Conservation (phyloP, 345 rosid species). For the Eucalyptus victrix region DNA sequence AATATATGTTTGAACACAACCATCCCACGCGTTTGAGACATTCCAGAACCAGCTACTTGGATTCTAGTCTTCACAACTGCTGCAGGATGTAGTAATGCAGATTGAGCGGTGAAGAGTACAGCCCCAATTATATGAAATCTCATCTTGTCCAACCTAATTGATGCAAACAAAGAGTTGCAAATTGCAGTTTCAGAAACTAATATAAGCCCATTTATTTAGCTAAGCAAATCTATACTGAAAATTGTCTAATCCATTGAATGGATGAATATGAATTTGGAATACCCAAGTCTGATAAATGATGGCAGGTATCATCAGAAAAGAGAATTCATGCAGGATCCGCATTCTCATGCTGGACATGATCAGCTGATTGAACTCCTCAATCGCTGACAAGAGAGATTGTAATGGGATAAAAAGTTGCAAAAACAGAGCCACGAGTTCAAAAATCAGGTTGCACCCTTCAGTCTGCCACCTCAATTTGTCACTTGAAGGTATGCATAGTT, state of each 20-base stretch:
- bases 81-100: conserved; percentile 42
- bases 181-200: background rate
- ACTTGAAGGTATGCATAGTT: background rate
- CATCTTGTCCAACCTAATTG: conserved; percentile 40
- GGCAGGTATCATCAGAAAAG: background rate
- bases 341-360: background rate
- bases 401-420: background rate
- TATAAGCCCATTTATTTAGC: background rate
- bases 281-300: background rate
- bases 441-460: background rate
- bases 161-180: background rate
- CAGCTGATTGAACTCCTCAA: background rate
- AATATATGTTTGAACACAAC: conserved; percentile 20
- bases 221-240: background rate
- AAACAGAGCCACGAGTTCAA: background rate
- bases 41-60: conserved; percentile 41
- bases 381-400: background rate
- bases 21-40: conserved; percentile 21
- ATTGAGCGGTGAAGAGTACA: conserved; percentile 44
- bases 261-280: background rate
- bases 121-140: conserved; percentile 53
- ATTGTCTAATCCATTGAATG: background rate
- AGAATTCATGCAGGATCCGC: background rate
- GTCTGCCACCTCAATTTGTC: background rate
- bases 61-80: conserved; percentile 51